Base-by-base conservation (phyloP, 192 early-diverging fungal species). In the Paraglomus brasilianum region DNA sequence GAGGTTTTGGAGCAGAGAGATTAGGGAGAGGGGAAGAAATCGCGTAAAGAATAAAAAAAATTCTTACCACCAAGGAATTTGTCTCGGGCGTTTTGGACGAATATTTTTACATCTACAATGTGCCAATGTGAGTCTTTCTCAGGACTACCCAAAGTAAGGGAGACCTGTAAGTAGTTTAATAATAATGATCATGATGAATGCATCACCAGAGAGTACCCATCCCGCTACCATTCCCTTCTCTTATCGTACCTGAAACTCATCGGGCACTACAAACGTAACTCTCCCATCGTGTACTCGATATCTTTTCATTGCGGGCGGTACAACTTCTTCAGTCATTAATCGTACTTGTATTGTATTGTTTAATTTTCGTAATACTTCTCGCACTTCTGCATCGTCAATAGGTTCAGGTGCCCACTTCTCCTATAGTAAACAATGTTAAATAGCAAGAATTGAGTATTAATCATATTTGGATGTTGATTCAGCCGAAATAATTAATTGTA, bases 321-420 rank as follows among this genome's bases (percentile, higher is more conserved):
- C 50, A 1, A 88, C 78, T 67, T 94, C 94, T 19, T 83, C 80
- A 15, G 82, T 82, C 50, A 94, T 69, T 8, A 95, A 77, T 10
- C 94, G 84, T 51, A 85, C 72, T 21, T 90, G 76, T 24, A 95
- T 93, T 4, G 86, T 80, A 55, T 86, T 87, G 71, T 93, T 82
- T 56, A 94, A 74, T 17, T 80, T 80, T 3, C 73, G 63, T 56
- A 93, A 70, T 1, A 90, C 86, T 19, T 86, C 68, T 11, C 84
- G 74, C 4, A 90, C 83, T 71, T 93, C 82, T 21, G 75, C 57
- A 55, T 83, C 77, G 10, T 76, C 81, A 19, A 93, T 78, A 39
- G 74, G 75, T 30, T 81, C 81, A 13, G 86, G 85, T 9, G 82
- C 82, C 38, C 91, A 74, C 46, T 74, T 73, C 8, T 80, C 75